Evolutionary conservation across 306 rosid species (phyloP).

Genomic region (Vigna nakashimae): DNA sequence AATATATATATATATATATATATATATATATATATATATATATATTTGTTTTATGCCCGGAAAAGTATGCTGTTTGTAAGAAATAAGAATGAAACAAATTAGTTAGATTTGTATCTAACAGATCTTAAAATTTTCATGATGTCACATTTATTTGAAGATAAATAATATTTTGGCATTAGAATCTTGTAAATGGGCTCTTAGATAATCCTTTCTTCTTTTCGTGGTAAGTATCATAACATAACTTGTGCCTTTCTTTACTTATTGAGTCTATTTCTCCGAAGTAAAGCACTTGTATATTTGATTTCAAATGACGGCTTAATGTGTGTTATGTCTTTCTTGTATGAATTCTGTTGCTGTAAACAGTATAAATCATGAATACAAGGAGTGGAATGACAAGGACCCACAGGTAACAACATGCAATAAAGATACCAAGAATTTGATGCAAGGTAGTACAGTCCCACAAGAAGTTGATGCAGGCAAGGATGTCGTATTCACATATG

Average conservation of each 20-base stretch:
- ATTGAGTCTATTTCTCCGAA: slow-evolving; percentile 18
- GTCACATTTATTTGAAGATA: slow-evolving; percentile 28
- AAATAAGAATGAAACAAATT: slow-evolving; percentile 28
- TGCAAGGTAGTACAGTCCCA: slow-evolving; percentile 86
- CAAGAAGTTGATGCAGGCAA: slow-evolving; percentile 88
- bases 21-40: too few relatives aligned
- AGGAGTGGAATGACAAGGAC: slow-evolving; percentile 84
- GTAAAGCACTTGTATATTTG: slow-evolving; percentile 25
- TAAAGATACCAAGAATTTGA: slow-evolving; percentile 85
- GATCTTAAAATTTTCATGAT: slow-evolving; percentile 11
- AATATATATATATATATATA: too few relatives aligned
- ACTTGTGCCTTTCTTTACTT: slow-evolving; percentile 17
- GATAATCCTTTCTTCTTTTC: slow-evolving; percentile 37
- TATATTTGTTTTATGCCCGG: background rate
- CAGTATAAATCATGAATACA: slow-evolving; percentile 92
- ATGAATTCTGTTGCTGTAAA: slow-evolving; percentile 38
- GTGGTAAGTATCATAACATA: background rate
- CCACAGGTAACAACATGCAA: slow-evolving; percentile 90
- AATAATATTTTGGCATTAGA: slow-evolving; percentile 16
- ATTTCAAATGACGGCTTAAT: slow-evolving; percentile 31
- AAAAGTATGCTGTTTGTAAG: slow-evolving; percentile 25
- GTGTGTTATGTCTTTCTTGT: slow-evolving; percentile 24
- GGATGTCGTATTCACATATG: slow-evolving; percentile 88
- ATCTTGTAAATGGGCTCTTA: slow-evolving; percentile 2
- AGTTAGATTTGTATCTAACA: slow-evolving; percentile 14